Conservation (phyloP, 1,284 basidiomycete species). For the Malassezia globosa region DNA sequence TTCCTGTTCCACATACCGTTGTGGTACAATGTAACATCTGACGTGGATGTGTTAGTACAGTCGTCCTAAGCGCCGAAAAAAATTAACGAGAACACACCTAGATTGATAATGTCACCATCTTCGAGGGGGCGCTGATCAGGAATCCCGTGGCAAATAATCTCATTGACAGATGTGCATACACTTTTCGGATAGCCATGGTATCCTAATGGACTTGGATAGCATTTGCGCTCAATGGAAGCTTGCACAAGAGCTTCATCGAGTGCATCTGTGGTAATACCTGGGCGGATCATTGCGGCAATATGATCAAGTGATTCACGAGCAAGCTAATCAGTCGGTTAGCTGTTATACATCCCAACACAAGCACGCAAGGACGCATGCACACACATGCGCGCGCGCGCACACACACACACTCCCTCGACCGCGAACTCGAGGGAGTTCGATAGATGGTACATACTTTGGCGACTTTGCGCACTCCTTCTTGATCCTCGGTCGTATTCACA, state of each 20-base stretch:
- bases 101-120: constrained; percentile 30
- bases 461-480: constrained; percentile 37
- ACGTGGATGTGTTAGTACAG: constrained; percentile 48
- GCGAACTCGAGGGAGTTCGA: too few relatives aligned
- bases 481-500: constrained; percentile 32
- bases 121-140: constrained; percentile 37
- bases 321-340: constrained; percentile 57
- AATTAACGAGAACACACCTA: constrained; percentile 50
- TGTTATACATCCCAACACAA: too few relatives aligned
- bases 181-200: constrained; percentile 91
- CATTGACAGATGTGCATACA: constrained; percentile 86
- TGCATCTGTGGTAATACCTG: constrained; percentile 89
- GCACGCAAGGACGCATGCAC: too few relatives aligned
- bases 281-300: constrained; percentile 68
- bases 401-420: too few relatives aligned
- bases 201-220: constrained; percentile 87
- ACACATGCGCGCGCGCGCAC: too few relatives aligned
- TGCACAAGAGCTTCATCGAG: constrained; percentile 84
- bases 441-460: constrained; percentile 15
- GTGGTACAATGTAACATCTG: constrained; percentile 56
- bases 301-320: constrained; percentile 81
- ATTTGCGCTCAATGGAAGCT: constrained; percentile 76
- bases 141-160: constrained; percentile 82
- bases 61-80: too few relatives aligned
- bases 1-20: constrained; percentile 17